These are phyloP conservation scores for Arthrobotrys megalospora DNA, from an alignment of 2,329 filamentous ascomycete species.

Conservation along the genomic window DNA sequence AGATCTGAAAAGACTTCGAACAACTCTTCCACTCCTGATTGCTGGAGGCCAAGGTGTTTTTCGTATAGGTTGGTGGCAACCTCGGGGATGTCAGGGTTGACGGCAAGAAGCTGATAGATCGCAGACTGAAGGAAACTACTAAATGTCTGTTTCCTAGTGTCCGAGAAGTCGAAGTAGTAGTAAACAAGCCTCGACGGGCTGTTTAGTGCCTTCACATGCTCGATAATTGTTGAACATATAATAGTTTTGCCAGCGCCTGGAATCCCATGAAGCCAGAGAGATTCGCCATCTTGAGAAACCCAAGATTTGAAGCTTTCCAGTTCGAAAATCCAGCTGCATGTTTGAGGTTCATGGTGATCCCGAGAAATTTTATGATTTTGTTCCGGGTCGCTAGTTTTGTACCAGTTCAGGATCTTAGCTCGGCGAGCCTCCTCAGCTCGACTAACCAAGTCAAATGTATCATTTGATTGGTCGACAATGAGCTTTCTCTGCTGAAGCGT, in stretches of 20 bases:
- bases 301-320: conserved; percentile 33
- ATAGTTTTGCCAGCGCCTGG: conserved; percentile 52
- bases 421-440: conserved; percentile 19
- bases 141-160: conserved; percentile 33
- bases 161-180: conserved; percentile 54
- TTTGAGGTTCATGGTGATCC: conserved; percentile 13
- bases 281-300: background rate
- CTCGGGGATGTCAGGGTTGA: conserved; percentile 5
- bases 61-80: conserved; percentile 32
- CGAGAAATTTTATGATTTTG: conserved; percentile 45
- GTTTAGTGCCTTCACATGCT: conserved; percentile 1
- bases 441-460: background rate
- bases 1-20: conserved; percentile 18
- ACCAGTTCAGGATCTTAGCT: conserved; percentile 39
- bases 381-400: conserved; percentile 56
- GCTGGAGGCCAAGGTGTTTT: conserved; percentile 31
- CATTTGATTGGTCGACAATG: conserved; percentile 9
- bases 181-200: conserved; percentile 1
- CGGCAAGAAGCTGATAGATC: conserved; percentile 36
- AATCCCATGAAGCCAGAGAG: conserved; percentile 49
- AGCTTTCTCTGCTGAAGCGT: conserved; percentile 24
- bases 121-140: conserved; percentile 32
- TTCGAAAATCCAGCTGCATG: conserved; percentile 36
- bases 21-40: conserved; percentile 30
- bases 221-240: conserved; percentile 51